Evolutionary conservation across 305 asterid species (phyloP).

Genomic region (Rubia occidens): DNA sequence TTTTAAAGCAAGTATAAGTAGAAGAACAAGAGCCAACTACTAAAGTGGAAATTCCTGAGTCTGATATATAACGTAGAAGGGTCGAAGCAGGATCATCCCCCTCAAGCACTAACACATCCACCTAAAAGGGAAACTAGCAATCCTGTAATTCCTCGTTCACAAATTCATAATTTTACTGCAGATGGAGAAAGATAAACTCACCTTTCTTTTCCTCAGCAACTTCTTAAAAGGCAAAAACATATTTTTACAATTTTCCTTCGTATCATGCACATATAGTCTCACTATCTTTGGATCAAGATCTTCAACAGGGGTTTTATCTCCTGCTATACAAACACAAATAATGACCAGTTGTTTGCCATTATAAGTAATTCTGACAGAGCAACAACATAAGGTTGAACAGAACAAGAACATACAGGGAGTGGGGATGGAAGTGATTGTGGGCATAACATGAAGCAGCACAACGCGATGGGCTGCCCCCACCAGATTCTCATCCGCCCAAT

Average conservation of each 20-base stretch:
- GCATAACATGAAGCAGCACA: constrained; percentile 63
- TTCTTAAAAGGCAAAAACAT: constrained; percentile 37
- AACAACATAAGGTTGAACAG: neutral
- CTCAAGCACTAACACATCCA: constrained; percentile 59
- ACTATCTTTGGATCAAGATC: constrained; percentile 51
- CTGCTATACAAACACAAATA: constrained; percentile 39
- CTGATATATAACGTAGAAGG: constrained; percentile 49
- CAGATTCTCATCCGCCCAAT: constrained; percentile 65
- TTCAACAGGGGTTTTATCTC: constrained; percentile 43
- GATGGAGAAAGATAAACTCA: constrained; percentile 21
- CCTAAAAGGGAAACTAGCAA: constrained; percentile 25
- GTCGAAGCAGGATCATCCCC: constrained; percentile 65
- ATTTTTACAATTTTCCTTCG: constrained; percentile 48
- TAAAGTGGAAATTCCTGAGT: constrained; percentile 42
- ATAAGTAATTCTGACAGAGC: neutral
- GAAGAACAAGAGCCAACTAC: constrained; percentile 72
- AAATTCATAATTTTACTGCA: constrained; percentile 13
- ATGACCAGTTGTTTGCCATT: constrained; percentile 5
- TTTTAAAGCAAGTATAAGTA: constrained; percentile 29
- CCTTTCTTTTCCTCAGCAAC: constrained; percentile 35
- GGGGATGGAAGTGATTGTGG: constrained; percentile 47
- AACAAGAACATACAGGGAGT: constrained; percentile 49
- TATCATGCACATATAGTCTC: constrained; percentile 44
- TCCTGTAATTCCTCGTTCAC: constrained; percentile 15
- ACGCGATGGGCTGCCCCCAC: constrained; percentile 34